Evolutionary conservation across 1,284 basidiomycete genomes (phyloP).

Genomic region (Ceratobasidium sp.): DNA sequence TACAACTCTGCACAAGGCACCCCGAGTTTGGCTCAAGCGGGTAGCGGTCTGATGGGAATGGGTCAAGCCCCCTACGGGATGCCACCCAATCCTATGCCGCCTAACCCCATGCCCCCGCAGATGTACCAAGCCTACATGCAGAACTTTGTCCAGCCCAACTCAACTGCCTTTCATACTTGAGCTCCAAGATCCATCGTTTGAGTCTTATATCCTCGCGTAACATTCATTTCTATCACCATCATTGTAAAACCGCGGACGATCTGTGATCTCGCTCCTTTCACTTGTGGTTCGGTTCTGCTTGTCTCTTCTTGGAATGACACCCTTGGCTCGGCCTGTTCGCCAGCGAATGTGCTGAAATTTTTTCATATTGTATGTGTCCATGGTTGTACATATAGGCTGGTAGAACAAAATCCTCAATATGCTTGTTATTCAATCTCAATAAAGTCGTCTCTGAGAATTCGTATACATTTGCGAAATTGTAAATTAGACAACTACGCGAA

Average conservation of each 20-base stretch:
- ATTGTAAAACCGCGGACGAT: slow-evolving; percentile 30
- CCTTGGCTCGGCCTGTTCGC: slow-evolving; percentile 14
- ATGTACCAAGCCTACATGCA: slow-evolving; percentile 82
- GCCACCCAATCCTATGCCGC: slow-evolving; percentile 61
- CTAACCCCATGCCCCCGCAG: slow-evolving; percentile 65
- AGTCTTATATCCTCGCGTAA: slow-evolving; percentile 8
- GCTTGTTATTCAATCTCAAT: not conserved
- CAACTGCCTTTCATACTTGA: slow-evolving; percentile 25
- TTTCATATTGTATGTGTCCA: slow-evolving; percentile 30
- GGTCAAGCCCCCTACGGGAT: slow-evolving; percentile 64
- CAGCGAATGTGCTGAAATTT: slow-evolving; percentile 7
- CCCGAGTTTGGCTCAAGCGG: slow-evolving; percentile 61
- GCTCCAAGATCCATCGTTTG: not conserved
- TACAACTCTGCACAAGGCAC: slow-evolving; percentile 47
- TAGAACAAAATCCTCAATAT: slow-evolving; percentile 38
- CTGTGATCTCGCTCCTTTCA: slow-evolving; percentile 39
- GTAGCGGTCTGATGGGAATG: slow-evolving; percentile 63
- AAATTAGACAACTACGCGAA: too few species aligned
- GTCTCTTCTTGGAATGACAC: slow-evolving; percentile 21
- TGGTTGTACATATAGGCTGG: slow-evolving; percentile 38
- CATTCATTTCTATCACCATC: slow-evolving; percentile 22
- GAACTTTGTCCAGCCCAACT: slow-evolving; percentile 36
- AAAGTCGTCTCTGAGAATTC: not conserved
- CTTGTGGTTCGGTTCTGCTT: slow-evolving; percentile 1
- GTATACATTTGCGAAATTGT: too few species aligned